phyloP scores from a whole-genome alignment of 768 basidiomycete species.

The Macrocybe gigantea region DNA sequence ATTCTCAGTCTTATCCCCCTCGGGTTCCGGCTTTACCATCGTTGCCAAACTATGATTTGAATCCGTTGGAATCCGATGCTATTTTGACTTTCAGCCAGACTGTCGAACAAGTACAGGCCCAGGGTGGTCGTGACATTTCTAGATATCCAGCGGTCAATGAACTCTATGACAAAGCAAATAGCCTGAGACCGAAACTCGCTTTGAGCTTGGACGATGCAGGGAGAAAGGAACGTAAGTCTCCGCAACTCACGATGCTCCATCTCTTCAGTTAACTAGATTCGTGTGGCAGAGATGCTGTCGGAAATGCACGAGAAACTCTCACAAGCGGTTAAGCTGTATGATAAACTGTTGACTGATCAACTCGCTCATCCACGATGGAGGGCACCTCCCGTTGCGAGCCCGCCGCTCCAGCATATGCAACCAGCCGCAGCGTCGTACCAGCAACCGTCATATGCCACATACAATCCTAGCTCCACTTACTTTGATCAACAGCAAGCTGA shows the following conservation, averaged over 20 bases:
- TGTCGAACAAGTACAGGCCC: slow-evolving; percentile 75
- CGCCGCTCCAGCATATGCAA: slow-evolving; percentile 2
- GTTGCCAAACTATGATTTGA: slow-evolving; percentile 75
- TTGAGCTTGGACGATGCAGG: slow-evolving; percentile 80
- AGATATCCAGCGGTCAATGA: slow-evolving; percentile 82
- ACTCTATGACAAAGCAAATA: slow-evolving; percentile 77
- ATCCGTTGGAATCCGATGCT: slow-evolving; percentile 74
- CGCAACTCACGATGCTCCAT: neutral
- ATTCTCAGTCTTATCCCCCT: slow-evolving; percentile 41
- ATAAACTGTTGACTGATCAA: slow-evolving; percentile 81
- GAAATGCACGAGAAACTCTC: slow-evolving; percentile 96
- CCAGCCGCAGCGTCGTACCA: slow-evolving; percentile 26
- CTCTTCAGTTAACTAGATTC: neutral
- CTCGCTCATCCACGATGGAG: slow-evolving; percentile 69
- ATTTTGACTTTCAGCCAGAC: slow-evolving; percentile 91
- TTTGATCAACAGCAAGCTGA: slow-evolving; percentile 1
- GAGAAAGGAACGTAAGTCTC: slow-evolving; percentile 69
- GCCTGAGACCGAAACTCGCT: slow-evolving; percentile 74
- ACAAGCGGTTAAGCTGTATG: slow-evolving; percentile 88
- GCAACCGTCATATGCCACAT: slow-evolving; percentile 15
- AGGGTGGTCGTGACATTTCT: slow-evolving; percentile 72
- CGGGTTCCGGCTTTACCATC: slow-evolving; percentile 39
- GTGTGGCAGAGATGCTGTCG: slow-evolving; percentile 62
- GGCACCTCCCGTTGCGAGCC: slow-evolving; percentile 23
- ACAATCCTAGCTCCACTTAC: slow-evolving; percentile 17